Evolutionary conservation across 225 moss, liverwort and hornwort genomes (phyloP).

Genomic region (Ulota crispa): DNA sequence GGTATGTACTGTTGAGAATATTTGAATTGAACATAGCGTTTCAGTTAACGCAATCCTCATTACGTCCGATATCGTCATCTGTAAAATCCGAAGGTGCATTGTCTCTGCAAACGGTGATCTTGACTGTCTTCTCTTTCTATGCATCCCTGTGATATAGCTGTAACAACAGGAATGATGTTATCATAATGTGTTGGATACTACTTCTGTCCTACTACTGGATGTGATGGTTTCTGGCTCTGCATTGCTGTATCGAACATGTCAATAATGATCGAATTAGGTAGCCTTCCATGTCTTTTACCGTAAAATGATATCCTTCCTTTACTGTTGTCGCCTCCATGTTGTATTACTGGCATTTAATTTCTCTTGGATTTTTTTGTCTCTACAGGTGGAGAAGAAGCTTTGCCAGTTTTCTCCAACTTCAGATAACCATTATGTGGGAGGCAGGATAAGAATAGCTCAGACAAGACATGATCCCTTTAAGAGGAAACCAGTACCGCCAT

Average conservation of each 20-base stretch:
- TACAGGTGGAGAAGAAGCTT: conserved; percentile 30
- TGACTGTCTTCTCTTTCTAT: background rate
- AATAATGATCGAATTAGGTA: background rate
- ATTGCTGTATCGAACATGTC: background rate
- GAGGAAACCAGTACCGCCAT: conserved; percentile 22
- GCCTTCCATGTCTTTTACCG: background rate
- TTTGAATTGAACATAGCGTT: background rate
- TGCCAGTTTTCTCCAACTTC: conserved; percentile 15
- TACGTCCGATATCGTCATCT: background rate
- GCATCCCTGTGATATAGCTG: background rate
- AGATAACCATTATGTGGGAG: conserved; percentile 15
- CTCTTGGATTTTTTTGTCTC: background rate
- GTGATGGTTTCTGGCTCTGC: background rate
- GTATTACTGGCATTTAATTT: background rate
- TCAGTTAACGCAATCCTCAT: background rate
- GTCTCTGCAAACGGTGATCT: background rate
- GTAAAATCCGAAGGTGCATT: background rate
- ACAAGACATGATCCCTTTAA: background rate
- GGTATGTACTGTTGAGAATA: background rate
- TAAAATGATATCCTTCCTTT: background rate
- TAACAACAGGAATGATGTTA: background rate
- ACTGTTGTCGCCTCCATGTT: background rate
- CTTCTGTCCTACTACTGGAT: background rate
- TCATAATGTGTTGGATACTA: background rate
- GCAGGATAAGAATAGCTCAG: conserved; percentile 11